Base-by-base conservation (phyloP, 805 yeast genomes). In the Pichia gijzeniarum region DNA sequence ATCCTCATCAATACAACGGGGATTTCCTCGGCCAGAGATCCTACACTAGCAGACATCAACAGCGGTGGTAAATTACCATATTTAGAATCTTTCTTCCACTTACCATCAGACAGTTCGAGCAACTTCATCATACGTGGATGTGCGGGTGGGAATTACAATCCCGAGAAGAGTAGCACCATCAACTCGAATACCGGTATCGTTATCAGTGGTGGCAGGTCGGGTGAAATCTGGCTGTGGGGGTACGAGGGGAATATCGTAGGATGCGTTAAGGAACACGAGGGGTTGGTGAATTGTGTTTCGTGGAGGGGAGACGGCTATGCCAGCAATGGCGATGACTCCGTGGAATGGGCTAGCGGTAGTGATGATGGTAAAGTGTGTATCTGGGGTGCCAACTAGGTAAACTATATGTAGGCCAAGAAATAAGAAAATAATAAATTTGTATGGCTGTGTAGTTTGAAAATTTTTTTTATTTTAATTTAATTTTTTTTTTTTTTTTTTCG, bases 211-310 rank as follows among this genome's bases (percentile, higher is more conserved):
- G 48, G 48, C 10, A 39, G 38, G 20, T 38, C 45, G 6, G 53
- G 53, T 5, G 47, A 50, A 36, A 42, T 50, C 28, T 50, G 53
- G 53, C 22, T 50, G 20, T 50, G 53, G 53, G 53, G 51, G 1
- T 34, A 41, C 18, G 44, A 45, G 33, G 53, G 53, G 20, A 50
- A 50, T 20, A 36, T 50, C 5, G 28, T 50, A 8, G 46, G 43
- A 3, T 45, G 45, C 34, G 34, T 50, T 8, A 34, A 48, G 9
- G 48, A 35, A 9, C 53, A 50, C 37, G 40, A 43, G 9, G 44
- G 44, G 13, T 44, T 48, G 14, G 53, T 50, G 3, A 50, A 47
- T 27, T 50, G 51, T 28, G 41, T 48, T 13, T 30, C 40, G 7
- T 50, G 53, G 53, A 33, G 48, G 17, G 44, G 44, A 13, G 45